A percentile compares a stretch with the other conserved stretches of the same genome.
phyloP scores from a whole-genome alignment of 2,329 filamentous ascomycete species.

The Colletotrichum paranaense region DNA sequence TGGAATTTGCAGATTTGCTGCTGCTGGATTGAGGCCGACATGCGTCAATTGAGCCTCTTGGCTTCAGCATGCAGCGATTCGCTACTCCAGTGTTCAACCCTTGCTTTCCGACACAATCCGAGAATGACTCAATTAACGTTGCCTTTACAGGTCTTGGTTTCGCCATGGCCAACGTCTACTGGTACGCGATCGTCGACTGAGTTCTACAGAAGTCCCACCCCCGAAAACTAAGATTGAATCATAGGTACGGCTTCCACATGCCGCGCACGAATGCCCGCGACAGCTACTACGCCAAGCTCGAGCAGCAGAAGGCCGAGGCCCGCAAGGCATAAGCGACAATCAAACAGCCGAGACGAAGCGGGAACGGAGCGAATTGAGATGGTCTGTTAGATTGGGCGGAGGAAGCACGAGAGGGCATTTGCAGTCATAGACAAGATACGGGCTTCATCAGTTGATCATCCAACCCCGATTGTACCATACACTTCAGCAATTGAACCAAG shows the following conservation, averaged over 20 bases:
- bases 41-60: background rate
- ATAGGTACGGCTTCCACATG: slow-evolving; percentile 72
- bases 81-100: background rate
- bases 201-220: background rate
- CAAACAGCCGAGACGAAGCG: background rate
- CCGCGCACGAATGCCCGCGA: slow-evolving; percentile 70
- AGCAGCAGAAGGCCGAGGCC: slow-evolving; percentile 62
- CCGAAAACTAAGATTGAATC: slow-evolving; percentile 2
- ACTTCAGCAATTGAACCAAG: slow-evolving; percentile 30
- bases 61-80: background rate
- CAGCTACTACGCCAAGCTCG: slow-evolving; percentile 68
- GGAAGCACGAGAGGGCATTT: slow-evolving; percentile 16
- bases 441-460: slow-evolving; percentile 29
- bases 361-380: background rate
- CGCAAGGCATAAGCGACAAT: slow-evolving; percentile 38
- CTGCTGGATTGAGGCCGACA: background rate
- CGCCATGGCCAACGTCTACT: slow-evolving; percentile 66
- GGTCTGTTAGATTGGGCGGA: slow-evolving; percentile 16
- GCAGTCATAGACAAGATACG: slow-evolving; percentile 28
- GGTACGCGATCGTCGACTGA: slow-evolving; percentile 54
- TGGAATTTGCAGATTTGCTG: background rate
- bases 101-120: background rate
- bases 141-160: slow-evolving; percentile 60
- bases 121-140: slow-evolving; percentile 45
- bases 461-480: slow-evolving; percentile 36